These are phyloP conservation scores for Sporothrix protearum DNA, from an alignment of 2,329 filamentous ascomycete genomes.

Conservation along the genomic window DNA sequence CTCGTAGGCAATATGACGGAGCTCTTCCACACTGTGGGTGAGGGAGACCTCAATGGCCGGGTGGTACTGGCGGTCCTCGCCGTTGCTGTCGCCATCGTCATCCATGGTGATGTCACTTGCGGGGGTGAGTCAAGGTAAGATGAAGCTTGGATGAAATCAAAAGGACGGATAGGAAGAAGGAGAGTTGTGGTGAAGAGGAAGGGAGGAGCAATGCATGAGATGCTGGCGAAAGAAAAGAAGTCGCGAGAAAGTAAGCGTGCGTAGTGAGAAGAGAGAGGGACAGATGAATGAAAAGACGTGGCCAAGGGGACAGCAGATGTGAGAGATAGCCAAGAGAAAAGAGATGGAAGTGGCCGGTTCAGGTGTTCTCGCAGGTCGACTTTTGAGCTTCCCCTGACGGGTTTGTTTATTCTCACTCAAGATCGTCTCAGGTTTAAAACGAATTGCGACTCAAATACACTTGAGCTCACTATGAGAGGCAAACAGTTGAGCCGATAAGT, in stretches of 20 bases:
- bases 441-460: not conserved
- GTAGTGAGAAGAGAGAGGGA: not conserved
- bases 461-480: not conserved
- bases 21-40: not conserved
- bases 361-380: not conserved
- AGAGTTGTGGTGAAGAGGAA: not conserved
- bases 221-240: not conserved
- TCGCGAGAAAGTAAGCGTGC: not conserved
- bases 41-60: slow-evolving; percentile 19
- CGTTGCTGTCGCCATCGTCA: not conserved
- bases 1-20: slow-evolving; percentile 19
- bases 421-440: not conserved
- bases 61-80: not conserved
- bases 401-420: not conserved
- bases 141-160: not conserved
- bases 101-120: slow-evolving; percentile 15
- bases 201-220: not conserved
- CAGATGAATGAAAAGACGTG: not conserved
- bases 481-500: not conserved
- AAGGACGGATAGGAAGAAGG: not conserved
- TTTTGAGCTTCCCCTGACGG: not conserved
- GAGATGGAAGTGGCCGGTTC: not conserved
- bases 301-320: not conserved
- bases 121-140: not conserved
- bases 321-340: not conserved